phyloP scores from a whole-genome alignment of 805 yeast species.

The Saccharomyces paradoxus region DNA sequence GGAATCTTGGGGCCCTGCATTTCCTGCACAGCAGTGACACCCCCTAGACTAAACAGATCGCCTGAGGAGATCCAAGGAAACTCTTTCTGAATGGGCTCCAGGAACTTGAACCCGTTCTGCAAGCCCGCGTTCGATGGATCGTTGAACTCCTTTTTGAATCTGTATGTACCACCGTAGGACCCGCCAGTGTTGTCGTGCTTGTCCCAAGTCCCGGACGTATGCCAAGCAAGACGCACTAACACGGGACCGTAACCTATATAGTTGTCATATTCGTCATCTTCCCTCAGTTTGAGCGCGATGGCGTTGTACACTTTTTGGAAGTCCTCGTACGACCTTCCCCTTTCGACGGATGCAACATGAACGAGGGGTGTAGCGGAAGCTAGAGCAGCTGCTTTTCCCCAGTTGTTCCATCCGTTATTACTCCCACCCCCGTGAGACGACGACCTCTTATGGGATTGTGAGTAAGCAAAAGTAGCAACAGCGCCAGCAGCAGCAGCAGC shows the following conservation, averaged over 20 bases:
- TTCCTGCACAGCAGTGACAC: conserved; percentile 70
- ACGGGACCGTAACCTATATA: conserved; percentile 70
- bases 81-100: conserved; percentile 44
- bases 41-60: conserved; percentile 73
- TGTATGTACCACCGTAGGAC: conserved; percentile 65
- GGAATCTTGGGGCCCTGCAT: conserved; percentile 69
- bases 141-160: conserved; percentile 40
- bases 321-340: conserved; percentile 35
- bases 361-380: conserved; percentile 33
- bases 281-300: conserved; percentile 55
- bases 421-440: not conserved
- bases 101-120: conserved; percentile 46
- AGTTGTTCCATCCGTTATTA: conserved; percentile 12
- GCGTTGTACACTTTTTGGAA: conserved; percentile 65
- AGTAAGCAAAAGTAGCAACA: conserved; percentile 7
- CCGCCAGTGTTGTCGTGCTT: conserved; percentile 51
- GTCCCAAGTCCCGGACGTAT: conserved; percentile 76
- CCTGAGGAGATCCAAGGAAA: conserved; percentile 71
- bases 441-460: not conserved
- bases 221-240: conserved; percentile 78
- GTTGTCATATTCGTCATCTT: conserved; percentile 52
- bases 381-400: conserved; percentile 26
- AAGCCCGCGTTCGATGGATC: conserved; percentile 62
- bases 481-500: conserved; percentile 30
- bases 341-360: conserved; percentile 29